These are phyloP conservation scores for Triangularia setosa DNA, from an alignment of 2,329 filamentous ascomycete species.

Conservation along the genomic window DNA sequence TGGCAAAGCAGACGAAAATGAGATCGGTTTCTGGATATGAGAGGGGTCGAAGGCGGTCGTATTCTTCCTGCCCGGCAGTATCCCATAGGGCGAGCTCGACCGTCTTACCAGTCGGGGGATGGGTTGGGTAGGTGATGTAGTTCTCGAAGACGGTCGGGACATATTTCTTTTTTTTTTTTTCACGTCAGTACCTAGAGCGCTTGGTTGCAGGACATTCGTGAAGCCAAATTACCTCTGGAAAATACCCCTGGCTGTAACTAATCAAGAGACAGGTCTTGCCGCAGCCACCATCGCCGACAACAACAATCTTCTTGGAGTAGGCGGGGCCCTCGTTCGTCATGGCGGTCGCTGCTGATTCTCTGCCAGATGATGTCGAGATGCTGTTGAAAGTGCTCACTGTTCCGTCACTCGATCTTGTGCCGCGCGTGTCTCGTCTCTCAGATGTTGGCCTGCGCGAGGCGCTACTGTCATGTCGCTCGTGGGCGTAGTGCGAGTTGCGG, in stretches of 20 bases:
- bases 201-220: neutral
- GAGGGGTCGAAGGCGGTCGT: slow-evolving; percentile 89
- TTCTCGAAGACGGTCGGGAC: slow-evolving; percentile 99
- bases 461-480: slow-evolving; percentile 40
- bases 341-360: slow-evolving; percentile 75
- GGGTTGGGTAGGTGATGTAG: slow-evolving; percentile 96
- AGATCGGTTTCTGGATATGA: slow-evolving; percentile 98
- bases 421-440: slow-evolving; percentile 46
- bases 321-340: slow-evolving; percentile 78
- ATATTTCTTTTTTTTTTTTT: slow-evolving; percentile 71
- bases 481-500: slow-evolving; percentile 51
- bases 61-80: slow-evolving; percentile 97
- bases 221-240: slow-evolving; percentile 74
- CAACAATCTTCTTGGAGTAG: slow-evolving; percentile 99
- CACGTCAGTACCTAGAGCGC: neutral
- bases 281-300: slow-evolving; percentile 95
- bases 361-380: slow-evolving; percentile 64
- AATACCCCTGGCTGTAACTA: slow-evolving; percentile 97
- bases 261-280: slow-evolving; percentile 98
- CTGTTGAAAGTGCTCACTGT: slow-evolving; percentile 84
- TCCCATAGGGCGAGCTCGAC: slow-evolving; percentile 98
- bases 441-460: slow-evolving; percentile 35
- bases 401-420: slow-evolving; percentile 74
- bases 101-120: slow-evolving; percentile 82
- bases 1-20: slow-evolving; percentile 97